Base-by-base conservation (phyloP, 306 rosid species). In the Datisca glomerata region DNA sequence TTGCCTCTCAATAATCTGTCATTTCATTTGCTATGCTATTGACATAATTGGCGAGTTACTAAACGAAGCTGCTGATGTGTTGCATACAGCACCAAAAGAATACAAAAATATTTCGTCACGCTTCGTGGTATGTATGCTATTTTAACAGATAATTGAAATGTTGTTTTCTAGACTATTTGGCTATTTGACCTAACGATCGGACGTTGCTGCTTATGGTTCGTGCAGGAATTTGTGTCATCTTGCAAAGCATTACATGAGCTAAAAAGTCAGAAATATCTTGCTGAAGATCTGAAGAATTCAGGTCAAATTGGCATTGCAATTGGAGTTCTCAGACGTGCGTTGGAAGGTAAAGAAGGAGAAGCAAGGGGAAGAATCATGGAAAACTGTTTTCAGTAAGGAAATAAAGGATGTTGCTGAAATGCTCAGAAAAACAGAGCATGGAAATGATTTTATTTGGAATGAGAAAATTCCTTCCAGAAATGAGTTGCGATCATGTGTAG, bases 391-490 rank as follows among this genome's bases (percentile, higher is more conserved):
- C 39, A 56, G 23, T 38, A 45, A 55, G 57, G 79, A 83, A 53
- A 75, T 57, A 29, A 45, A 59, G 12, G 67, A 32, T 15, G 66
- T 59, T 43, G 53, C 91, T 0, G 85, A 79, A 61, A 56, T 55
- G 48, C 85, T 78, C 31, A 63, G 77, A 64, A 83, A 75, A 60
- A 43, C 50, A 14, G 73, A 43, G 18, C 66, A 50, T 3, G 94
- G 79, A 70, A 83, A 83, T 17, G 77, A 72, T 47, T 64, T 79
- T 17, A 59, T 83, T 16, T 83, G 82, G 94, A 68, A 21, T 19
- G 68, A 79, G 69, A 72, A 67, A 65, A 53, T 75, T 23, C 77
- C 78, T 25, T 39, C 60, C 1, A 41, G 29, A 19, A 57, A 56
- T 38, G 67, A 50, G 56, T 53, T 83, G 65, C 91, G 85, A 6